Percentiles rank a stretch among this genome's conserved stretches.
These are phyloP conservation scores for Trichoderma sp. DNA, from an alignment of 2,329 filamentous ascomycete species.

Conservation along the genomic window DNA sequence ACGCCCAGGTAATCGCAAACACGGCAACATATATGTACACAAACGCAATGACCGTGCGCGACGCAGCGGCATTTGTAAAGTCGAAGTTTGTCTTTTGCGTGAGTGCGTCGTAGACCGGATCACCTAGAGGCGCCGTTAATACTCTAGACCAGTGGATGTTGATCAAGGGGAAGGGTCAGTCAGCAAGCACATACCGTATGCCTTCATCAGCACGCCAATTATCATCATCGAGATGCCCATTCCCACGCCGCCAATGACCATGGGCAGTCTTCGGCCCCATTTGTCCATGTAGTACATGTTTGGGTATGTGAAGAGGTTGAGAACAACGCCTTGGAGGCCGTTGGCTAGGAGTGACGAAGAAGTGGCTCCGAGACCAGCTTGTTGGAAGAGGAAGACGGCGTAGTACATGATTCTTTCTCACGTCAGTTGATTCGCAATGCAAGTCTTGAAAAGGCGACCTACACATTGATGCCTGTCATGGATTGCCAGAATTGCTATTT, in stretches of 20 bases:
- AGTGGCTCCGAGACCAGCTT: conserved; percentile 27
- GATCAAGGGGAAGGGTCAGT: too few species aligned
- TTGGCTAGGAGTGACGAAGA: conserved; percentile 28
- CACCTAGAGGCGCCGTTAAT: neutral
- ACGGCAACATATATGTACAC: conserved; percentile 62
- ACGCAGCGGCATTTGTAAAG: conserved; percentile 51
- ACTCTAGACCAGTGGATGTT: neutral
- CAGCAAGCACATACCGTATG: neutral
- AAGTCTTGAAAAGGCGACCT: neutral
- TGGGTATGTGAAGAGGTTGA: conserved; percentile 29
- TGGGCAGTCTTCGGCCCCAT: conserved; percentile 28
- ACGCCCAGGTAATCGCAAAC: conserved; percentile 62
- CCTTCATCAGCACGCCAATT: conserved; percentile 28
- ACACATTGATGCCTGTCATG: conserved; percentile 30
- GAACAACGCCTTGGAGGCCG: conserved; percentile 28
- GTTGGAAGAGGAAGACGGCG: conserved; percentile 28
- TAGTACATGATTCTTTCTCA: conserved; percentile 28
- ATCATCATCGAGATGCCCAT: conserved; percentile 30
- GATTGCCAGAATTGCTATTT: conserved; percentile 30
- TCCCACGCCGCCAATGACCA: conserved; percentile 26
- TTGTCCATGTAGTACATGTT: conserved; percentile 31
- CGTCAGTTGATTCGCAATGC: neutral
- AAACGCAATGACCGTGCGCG: conserved; percentile 63
- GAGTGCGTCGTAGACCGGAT: conserved; percentile 25
- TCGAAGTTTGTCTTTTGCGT: conserved; percentile 29